A percentile compares a stretch with the other conserved stretches of the same genome.
phyloP scores from a whole-genome alignment of 495 filamentous ascomycete species.

The Podospora bellae-mahoneyi region DNA sequence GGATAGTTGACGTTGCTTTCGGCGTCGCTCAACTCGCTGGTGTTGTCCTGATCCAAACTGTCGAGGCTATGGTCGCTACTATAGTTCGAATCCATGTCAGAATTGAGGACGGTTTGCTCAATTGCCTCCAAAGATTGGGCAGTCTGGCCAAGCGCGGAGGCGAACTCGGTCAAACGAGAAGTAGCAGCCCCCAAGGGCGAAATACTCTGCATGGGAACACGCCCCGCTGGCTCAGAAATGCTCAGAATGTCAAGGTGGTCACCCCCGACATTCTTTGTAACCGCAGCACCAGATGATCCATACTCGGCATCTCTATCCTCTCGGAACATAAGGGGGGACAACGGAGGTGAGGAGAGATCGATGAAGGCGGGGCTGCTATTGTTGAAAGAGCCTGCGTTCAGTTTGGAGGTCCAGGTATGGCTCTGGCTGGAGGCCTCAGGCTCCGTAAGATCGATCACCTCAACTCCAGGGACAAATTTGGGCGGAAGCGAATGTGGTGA shows the following conservation, averaged over 20 bases:
- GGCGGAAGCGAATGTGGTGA: slow-evolving; percentile 21
- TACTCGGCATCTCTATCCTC: neutral
- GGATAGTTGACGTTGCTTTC: slow-evolving; percentile 19
- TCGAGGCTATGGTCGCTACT: slow-evolving; percentile 1
- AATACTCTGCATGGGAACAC: neutral
- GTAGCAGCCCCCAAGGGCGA: neutral
- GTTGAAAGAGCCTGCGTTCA: neutral
- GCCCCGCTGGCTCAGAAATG: neutral
- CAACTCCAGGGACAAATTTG: neutral
- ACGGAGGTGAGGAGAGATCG: slow-evolving; percentile 21
- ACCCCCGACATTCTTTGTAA: neutral
- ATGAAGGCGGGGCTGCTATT: neutral
- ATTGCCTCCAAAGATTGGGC: neutral
- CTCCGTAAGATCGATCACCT: slow-evolving; percentile 4
- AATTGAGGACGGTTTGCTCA: neutral
- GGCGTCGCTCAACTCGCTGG: slow-evolving; percentile 10
- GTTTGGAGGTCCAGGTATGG: too few species aligned
- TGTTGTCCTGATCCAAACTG: slow-evolving; percentile 5
- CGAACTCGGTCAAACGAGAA: neutral
- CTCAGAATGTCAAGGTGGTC: neutral
- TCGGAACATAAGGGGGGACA: slow-evolving; percentile 6
- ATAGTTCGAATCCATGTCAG: neutral
- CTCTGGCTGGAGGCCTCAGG: too few species aligned
- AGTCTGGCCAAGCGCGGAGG: neutral
- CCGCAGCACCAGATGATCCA: neutral